Evolutionary conservation across 768 basidiomycete genomes (phyloP).

Genomic region (Infundibulicybe gibba): DNA sequence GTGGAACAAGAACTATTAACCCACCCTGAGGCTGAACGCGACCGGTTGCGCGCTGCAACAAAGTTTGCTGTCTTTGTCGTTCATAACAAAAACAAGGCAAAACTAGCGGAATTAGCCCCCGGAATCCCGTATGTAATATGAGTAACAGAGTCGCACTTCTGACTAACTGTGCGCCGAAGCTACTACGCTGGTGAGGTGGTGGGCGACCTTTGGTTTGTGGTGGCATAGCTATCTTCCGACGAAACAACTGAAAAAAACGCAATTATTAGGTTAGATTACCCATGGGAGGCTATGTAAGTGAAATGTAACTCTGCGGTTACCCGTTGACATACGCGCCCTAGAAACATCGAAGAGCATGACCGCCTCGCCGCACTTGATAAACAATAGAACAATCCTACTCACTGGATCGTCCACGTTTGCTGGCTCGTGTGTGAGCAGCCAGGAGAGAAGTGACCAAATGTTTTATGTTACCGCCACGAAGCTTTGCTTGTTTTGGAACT

Average conservation of each 20-base stretch:
- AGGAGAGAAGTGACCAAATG: too few relatives aligned
- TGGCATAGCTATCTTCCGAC: neutral
- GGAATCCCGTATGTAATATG: slow-evolving; percentile 51
- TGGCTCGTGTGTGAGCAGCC: too few relatives aligned
- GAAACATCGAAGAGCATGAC: slow-evolving; percentile 78
- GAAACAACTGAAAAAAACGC: neutral
- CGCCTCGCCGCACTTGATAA: slow-evolving; percentile 48
- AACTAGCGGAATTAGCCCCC: slow-evolving; percentile 70
- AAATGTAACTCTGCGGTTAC: neutral
- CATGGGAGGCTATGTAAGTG: slow-evolving; percentile 76
- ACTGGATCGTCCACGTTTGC: too few relatives aligned
- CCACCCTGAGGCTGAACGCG: slow-evolving; percentile 70
- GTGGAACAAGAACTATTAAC: slow-evolving; percentile 66
- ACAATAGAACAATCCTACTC: neutral
- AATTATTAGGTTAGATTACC: slow-evolving; percentile 69
- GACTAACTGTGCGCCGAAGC: slow-evolving; percentile 13
- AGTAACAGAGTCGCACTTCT: neutral
- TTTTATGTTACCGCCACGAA: too few relatives aligned
- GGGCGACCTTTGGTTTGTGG: slow-evolving; percentile 56
- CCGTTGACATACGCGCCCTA: slow-evolving; percentile 20
- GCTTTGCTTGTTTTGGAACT: too few relatives aligned
- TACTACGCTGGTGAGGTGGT: slow-evolving; percentile 85
- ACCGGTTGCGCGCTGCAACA: slow-evolving; percentile 60
- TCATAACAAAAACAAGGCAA: slow-evolving; percentile 89
- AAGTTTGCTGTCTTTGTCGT: slow-evolving; percentile 93